Conservation (phyloP, 345 rosid genomes). For the Eucalyptus sideroxylon region DNA sequence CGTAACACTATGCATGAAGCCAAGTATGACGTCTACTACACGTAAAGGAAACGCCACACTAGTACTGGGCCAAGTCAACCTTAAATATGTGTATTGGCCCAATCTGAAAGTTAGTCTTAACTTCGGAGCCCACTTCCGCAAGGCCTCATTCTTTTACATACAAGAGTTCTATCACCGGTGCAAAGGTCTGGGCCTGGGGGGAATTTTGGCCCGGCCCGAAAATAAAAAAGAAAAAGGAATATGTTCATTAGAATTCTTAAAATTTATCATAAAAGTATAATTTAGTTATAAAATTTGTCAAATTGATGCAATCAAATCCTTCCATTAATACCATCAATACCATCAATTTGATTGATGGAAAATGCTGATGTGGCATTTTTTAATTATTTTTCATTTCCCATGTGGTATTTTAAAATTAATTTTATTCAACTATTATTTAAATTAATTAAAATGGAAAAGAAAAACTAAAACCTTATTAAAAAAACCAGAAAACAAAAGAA, state of each 20-base stretch:
- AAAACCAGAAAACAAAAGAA: no score
- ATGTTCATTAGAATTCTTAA: no score
- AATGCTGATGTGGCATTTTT: rapidly evolving
- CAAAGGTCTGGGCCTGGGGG: not conserved
- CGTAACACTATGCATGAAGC: not conserved
- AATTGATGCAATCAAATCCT: no score
- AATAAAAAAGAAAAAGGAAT: not conserved
- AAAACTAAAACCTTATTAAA: no score
- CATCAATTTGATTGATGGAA: no score
- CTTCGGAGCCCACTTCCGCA: not conserved
- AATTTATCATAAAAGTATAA: no score
- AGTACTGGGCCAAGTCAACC: not conserved
- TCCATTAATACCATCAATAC: no score
- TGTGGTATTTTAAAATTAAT: no score
- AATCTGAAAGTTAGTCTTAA: not conserved
- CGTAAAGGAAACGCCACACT: not conserved
- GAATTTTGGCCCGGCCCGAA: not conserved
- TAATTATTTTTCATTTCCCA: no score
- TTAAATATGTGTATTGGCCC: not conserved
- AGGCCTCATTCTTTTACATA: not conserved
- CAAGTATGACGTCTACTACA: not conserved
- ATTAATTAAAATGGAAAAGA: no score
- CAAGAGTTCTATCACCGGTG: not conserved
- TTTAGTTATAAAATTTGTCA: no score
- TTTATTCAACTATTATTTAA: no score